Evolutionary conservation across 1,284 basidiomycete genomes (phyloP).

Genomic region (Leccinum huronense): DNA sequence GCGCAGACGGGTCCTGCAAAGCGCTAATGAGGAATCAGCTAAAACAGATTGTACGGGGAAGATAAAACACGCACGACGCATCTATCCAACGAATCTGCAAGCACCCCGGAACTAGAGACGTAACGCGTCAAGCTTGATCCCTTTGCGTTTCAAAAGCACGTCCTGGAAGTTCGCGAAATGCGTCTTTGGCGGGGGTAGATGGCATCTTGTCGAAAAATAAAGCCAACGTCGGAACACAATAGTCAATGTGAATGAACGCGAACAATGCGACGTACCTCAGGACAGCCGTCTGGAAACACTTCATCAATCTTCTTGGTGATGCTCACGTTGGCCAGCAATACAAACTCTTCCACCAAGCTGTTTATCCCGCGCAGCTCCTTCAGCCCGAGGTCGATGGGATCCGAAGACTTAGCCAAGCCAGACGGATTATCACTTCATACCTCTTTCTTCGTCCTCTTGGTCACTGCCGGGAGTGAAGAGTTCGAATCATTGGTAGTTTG

Average conservation of each 20-base stretch:
- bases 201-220: conserved; percentile 52
- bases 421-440: conserved; percentile 89
- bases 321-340: conserved; percentile 96
- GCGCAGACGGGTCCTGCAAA: conserved; percentile 60
- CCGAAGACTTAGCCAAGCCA: conserved; percentile 88
- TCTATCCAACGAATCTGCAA: conserved; percentile 85
- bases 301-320: conserved; percentile 93
- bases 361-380: conserved; percentile 94
- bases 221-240: background rate
- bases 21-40: background rate
- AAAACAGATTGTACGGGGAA: background rate
- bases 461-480: no score
- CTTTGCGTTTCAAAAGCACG: conserved; percentile 87
- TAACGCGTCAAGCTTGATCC: conserved; percentile 74
- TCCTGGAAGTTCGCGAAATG: conserved; percentile 98
- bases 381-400: conserved; percentile 97
- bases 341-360: conserved; percentile 97
- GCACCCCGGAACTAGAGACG: conserved; percentile 82
- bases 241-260: no score
- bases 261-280: conserved; percentile 56
- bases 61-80: conserved; percentile 65
- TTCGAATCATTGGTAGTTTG: no score
- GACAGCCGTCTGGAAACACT: conserved; percentile 94
- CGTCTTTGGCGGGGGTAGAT: conserved; percentile 83
- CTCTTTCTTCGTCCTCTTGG: no score